Percentiles rank a stretch among this genome's conserved stretches.
These are phyloP conservation scores for Pseudohalonectria lignicola DNA, from an alignment of 2,329 filamentous ascomycete species.

Conservation along the genomic window DNA sequence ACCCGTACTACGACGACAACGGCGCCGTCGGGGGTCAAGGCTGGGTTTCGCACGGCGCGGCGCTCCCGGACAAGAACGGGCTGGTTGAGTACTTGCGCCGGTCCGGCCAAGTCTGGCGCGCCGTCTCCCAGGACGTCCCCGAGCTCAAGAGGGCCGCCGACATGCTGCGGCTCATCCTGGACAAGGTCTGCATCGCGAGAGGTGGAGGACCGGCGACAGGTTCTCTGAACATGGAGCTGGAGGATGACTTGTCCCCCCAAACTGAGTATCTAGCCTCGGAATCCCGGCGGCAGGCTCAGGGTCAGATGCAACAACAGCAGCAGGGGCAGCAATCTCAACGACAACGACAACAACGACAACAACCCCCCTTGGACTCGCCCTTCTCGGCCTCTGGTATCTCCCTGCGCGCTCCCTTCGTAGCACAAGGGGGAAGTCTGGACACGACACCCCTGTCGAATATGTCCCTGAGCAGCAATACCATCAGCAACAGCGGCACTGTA, in stretches of 20 bases:
- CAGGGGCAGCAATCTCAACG: background rate
- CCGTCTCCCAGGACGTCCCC: conserved; percentile 21
- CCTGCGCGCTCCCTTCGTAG: too few species aligned
- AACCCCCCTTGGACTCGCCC: background rate
- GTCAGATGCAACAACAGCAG: too few species aligned
- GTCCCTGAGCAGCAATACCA: too few species aligned
- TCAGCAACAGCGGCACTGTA: too few species aligned
- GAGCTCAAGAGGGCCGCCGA: conserved; percentile 35
- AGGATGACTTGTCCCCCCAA: too few species aligned
- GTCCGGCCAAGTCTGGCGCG: conserved; percentile 32
- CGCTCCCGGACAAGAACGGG: conserved; percentile 22
- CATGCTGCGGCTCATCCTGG: conserved; percentile 32
- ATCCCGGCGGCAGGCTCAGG: too few species aligned
- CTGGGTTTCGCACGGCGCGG: conserved; percentile 18
- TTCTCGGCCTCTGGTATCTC: too few species aligned
- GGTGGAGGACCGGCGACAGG: background rate
- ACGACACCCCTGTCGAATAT: background rate
- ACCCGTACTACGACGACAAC: conserved; percentile 25
- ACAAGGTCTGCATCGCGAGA: conserved; percentile 17
- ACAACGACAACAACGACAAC: background rate
- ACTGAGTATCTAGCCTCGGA: too few species aligned
- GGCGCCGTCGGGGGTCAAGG: conserved; percentile 18
- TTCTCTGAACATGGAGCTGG: too few species aligned
- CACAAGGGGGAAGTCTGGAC: too few species aligned
- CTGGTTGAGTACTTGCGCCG: conserved; percentile 27